Conservation (phyloP, 1,284 basidiomycete species). For the Polyporus tsugae region DNA sequence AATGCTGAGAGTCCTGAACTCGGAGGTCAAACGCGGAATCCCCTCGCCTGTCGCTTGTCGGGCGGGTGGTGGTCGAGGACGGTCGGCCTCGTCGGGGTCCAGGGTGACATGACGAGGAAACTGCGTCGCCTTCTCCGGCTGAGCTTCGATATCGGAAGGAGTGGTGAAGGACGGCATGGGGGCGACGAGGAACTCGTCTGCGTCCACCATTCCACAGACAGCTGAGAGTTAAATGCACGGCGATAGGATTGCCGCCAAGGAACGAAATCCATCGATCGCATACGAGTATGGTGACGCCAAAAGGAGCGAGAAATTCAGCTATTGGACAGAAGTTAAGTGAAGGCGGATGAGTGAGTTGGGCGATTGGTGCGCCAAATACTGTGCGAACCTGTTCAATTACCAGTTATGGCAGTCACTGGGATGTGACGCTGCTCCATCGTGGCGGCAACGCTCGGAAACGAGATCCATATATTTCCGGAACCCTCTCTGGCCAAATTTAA, state of each 20-base stretch:
- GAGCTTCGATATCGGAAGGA: conserved; percentile 24
- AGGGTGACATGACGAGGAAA: conserved; percentile 23
- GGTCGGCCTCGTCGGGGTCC: conserved; percentile 11
- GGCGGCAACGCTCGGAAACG: background rate
- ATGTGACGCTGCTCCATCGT: background rate
- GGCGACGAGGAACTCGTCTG: background rate
- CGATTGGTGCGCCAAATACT: conserved; percentile 17
- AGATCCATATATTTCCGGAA: background rate
- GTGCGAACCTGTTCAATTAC: conserved; percentile 9
- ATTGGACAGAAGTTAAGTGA: conserved; percentile 14
- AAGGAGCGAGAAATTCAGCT: conserved; percentile 14
- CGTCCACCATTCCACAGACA: too few relatives aligned
- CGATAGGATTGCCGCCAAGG: conserved; percentile 10
- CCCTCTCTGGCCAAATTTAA: background rate
- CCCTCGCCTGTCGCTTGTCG: conserved; percentile 11
- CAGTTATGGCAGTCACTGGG: background rate
- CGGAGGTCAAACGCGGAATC: conserved; percentile 32
- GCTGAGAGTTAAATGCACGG: conserved; percentile 2
- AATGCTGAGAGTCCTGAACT: conserved; percentile 38
- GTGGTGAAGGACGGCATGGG: conserved; percentile 16
- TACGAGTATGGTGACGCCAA: background rate
- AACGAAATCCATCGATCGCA: background rate
- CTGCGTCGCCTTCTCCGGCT: conserved; percentile 15
- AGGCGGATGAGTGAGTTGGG: conserved; percentile 16
- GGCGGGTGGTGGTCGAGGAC: background rate